These are phyloP conservation scores for Basidiobolus meristosporus DNA, from an alignment of 371 early-diverging fungal species.

Conservation along the genomic window DNA sequence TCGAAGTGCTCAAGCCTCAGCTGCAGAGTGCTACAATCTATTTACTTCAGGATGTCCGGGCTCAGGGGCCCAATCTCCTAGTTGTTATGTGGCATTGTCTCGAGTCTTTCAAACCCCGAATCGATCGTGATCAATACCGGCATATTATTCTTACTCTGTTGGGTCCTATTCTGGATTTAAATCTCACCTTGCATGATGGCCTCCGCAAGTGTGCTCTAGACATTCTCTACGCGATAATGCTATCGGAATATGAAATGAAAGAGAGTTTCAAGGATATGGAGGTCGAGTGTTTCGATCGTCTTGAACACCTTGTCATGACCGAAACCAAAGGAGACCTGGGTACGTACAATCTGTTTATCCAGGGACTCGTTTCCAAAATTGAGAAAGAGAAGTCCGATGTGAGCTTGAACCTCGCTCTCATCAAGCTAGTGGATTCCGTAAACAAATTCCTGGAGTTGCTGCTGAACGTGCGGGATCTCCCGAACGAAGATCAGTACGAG, in stretches of 20 bases:
- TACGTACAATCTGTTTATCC: slow-evolving; percentile 12
- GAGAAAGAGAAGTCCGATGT: slow-evolving; percentile 7
- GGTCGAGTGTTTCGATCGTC: slow-evolving; percentile 29
- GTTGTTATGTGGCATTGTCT: no score
- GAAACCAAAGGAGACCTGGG: slow-evolving; percentile 28
- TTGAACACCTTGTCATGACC: slow-evolving; percentile 34
- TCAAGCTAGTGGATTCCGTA: slow-evolving; percentile 23
- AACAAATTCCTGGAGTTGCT: slow-evolving; percentile 28
- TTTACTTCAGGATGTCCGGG: no score
- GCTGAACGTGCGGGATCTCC: slow-evolving; percentile 32
- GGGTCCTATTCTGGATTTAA: slow-evolving; percentile 32
- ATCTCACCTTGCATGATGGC: slow-evolving; percentile 32
- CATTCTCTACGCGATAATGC: slow-evolving; percentile 37
- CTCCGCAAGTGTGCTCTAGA: slow-evolving; percentile 25
- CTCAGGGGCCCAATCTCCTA: no score
- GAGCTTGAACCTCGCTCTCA: slow-evolving; percentile 5
- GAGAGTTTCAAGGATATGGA: slow-evolving; percentile 28
- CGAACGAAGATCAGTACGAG: slow-evolving; percentile 34
- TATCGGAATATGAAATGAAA: slow-evolving; percentile 26
- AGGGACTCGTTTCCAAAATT: slow-evolving; percentile 10
- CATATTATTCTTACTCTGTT: no score
- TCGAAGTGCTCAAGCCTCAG: no score
- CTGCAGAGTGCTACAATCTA: no score
- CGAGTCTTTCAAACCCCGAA: no score
- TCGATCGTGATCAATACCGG: no score